phyloP scores from a whole-genome alignment of 495 filamentous ascomycete species.

The Neurospora hispaniola region DNA sequence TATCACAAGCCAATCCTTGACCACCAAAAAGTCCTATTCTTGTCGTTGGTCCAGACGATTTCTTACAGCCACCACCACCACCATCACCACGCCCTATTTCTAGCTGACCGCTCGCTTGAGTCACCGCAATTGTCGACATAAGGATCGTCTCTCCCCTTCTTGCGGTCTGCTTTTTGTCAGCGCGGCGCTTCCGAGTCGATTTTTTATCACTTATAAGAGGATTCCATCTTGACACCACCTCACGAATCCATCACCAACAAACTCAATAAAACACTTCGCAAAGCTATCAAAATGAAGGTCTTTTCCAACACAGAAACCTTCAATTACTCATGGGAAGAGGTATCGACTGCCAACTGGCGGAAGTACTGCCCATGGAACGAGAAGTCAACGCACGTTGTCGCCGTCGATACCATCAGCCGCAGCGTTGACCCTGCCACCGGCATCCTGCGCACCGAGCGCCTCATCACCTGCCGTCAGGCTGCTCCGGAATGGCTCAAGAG shows the following conservation, averaged over 20 bases:
- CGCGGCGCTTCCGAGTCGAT: background rate
- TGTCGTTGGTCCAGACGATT: background rate
- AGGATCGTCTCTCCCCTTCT: background rate
- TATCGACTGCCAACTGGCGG: conserved; percentile 97
- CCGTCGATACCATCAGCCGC: conserved; percentile 84
- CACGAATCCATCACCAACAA: background rate
- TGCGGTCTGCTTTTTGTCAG: conserved; percentile 1
- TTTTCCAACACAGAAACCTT: conserved; percentile 82
- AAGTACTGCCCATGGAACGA: conserved; percentile 99
- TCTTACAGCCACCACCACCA: background rate
- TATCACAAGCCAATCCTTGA: background rate
- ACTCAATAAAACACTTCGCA: background rate
- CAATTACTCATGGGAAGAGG: conserved; percentile 96
- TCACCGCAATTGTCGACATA: background rate
- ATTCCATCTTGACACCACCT: background rate
- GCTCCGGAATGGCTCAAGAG: conserved; percentile 78
- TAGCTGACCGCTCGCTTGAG: background rate
- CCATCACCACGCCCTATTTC: background rate
- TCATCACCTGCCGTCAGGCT: conserved; percentile 88
- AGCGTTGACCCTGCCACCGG: conserved; percentile 70
- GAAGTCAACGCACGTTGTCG: conserved; percentile 84
- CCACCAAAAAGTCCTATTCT: background rate
- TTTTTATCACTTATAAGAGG: background rate
- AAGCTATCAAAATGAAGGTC: conserved; percentile 66
- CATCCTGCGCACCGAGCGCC: conserved; percentile 88